These are phyloP conservation scores for Aspergillus nomiae DNA, from an alignment of 2,329 filamentous ascomycete species.

Conservation along the genomic window DNA sequence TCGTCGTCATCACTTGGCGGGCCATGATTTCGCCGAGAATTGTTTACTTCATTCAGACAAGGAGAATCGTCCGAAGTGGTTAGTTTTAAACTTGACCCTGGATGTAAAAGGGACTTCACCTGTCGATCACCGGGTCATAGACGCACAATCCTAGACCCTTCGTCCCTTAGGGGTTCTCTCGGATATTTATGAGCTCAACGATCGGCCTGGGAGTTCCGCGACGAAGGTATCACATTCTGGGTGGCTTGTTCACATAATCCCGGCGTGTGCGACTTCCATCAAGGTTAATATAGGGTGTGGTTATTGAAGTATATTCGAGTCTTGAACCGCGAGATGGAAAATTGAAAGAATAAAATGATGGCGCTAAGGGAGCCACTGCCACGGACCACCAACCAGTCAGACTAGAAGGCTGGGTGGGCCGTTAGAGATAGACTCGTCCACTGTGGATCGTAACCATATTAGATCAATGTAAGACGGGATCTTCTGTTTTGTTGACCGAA, in stretches of 20 bases:
- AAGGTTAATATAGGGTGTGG: background rate
- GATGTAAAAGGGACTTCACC: background rate
- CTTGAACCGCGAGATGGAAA: background rate
- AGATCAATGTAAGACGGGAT: constrained; percentile 8
- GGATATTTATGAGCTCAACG: background rate
- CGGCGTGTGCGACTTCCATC: background rate
- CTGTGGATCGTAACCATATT: constrained; percentile 17
- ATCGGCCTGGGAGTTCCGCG: background rate
- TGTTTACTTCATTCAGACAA: background rate
- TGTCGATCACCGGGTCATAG: constrained; percentile 2
- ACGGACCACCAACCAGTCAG: constrained; percentile 11
- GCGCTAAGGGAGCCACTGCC: background rate
- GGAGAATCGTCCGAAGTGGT: background rate
- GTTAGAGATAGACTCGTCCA: constrained; percentile 18
- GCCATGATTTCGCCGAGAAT: background rate
- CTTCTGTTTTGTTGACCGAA: constrained; percentile 5
- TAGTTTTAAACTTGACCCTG: background rate
- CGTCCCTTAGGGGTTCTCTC: background rate
- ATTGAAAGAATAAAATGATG: background rate
- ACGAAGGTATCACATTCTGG: too few relatives aligned
- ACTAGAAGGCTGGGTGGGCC: constrained; percentile 4
- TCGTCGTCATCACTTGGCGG: background rate
- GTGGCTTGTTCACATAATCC: background rate
- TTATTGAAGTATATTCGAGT: background rate
- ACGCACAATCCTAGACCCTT: background rate